Evolutionary conservation across 257 asterid species (phyloP), one percentile per base, ranked within the genome.

Genomic region (Nicotiana obtusifolia): DNA sequence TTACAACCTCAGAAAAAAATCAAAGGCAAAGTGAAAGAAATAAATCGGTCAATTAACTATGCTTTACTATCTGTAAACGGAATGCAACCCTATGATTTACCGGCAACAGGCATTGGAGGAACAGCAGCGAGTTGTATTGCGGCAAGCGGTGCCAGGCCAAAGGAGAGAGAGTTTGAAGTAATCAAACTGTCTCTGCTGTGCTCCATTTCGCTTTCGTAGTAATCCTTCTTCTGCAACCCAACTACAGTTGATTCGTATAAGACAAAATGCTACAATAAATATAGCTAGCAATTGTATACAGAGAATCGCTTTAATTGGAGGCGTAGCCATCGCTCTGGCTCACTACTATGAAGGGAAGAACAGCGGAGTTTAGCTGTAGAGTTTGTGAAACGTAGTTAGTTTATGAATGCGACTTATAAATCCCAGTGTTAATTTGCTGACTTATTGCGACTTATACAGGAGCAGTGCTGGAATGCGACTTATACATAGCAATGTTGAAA

Each of bases 121-220:
- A 59, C 98, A 95, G 37, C 98, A 95, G 9, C 17, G 86, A 83
- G 82, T 88, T 22, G 90, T 88, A 81, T 66, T 80, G 56, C 92
- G 90, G 87, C 98, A 95, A 44, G 82, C 75, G 4, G 98, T 92
- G 71, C 90, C 97, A 37, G 97, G 97, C 98, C 97, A 95, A 82
- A 88, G 95, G 75, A 95, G 95, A 62, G 97, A 84, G 64, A 95
- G 86, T 91, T 84, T 86, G 87, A 92, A 93, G 85, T 89, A 95
- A 85, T 95, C 98, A 57, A 95, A 95, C 81, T 88, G 95, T 86
- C 97, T 89, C 86, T 88, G 97, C 7, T 81, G 17, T 77, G 1
- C 47, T 1, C 62, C 75, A 31, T 24, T 82, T 44, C 33, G 8
- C 11, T 76, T 80, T 61, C 82, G 84, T 80, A 87, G 88, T 60